Conservation (phyloP, 164 flowering plant genomes). For the Pachysandra terminalis region DNA sequence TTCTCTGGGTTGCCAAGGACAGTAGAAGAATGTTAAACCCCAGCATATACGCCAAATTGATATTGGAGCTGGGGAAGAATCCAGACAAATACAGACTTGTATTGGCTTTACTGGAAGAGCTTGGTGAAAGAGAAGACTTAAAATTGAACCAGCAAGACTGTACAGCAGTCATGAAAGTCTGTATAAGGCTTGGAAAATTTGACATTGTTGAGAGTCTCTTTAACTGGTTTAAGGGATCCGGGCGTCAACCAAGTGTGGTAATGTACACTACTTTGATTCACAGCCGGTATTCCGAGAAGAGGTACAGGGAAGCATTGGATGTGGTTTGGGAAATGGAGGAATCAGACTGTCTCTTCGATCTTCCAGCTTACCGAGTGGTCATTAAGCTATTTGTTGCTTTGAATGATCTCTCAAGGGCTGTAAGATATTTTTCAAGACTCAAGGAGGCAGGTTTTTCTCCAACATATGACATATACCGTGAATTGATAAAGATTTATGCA, state of each 20-base stretch:
- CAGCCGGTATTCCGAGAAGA: slow-evolving; percentile 53
- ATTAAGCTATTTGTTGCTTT: slow-evolving; percentile 69
- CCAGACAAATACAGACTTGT: slow-evolving; percentile 62
- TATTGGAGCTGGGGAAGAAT: slow-evolving; percentile 66
- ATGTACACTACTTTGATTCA: slow-evolving; percentile 86
- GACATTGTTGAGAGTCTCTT: slow-evolving; percentile 67
- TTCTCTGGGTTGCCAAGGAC: slow-evolving; percentile 50
- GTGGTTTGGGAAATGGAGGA: slow-evolving; percentile 92
- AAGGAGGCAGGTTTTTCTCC: slow-evolving; percentile 84
- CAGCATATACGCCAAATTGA: slow-evolving; percentile 70
- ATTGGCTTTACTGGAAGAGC: slow-evolving; percentile 55
- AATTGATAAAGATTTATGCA: slow-evolving; percentile 51
- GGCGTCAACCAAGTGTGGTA: slow-evolving; percentile 54
- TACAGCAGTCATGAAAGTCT: slow-evolving; percentile 78
- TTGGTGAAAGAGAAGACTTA: slow-evolving; percentile 71
- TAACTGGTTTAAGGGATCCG: slow-evolving; percentile 66
- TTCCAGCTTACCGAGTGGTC: slow-evolving; percentile 81
- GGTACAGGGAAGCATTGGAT: slow-evolving; percentile 68
- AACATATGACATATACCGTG: slow-evolving; percentile 66
- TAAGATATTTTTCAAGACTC: slow-evolving; percentile 65
- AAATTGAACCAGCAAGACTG: slow-evolving; percentile 70
- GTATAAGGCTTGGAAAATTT: slow-evolving; percentile 57
- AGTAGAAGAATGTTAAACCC: slow-evolving; percentile 54
- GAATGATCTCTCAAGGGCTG: slow-evolving; percentile 68
- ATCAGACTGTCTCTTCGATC: slow-evolving; percentile 59